Evolutionary conservation across 805 yeast genomes (phyloP).

Genomic region (Starmera pachycereana): DNA sequence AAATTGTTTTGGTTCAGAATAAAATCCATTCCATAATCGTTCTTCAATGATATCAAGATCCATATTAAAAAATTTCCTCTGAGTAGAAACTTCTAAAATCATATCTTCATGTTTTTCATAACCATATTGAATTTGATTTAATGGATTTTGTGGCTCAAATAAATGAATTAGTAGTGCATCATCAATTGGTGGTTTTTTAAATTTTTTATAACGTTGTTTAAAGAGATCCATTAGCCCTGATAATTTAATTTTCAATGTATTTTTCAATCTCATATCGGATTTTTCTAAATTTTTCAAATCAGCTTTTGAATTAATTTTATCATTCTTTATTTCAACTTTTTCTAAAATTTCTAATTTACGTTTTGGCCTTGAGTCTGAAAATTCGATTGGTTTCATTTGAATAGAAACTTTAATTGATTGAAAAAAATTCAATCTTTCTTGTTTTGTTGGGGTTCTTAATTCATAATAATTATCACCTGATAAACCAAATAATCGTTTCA

Average conservation of each 20-base stretch:
- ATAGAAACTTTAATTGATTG: slow-evolving; percentile 42
- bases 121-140: slow-evolving; percentile 25
- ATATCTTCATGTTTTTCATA: slow-evolving; percentile 52
- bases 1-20: slow-evolving; percentile 87
- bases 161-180: slow-evolving; percentile 63
- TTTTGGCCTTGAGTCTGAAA: slow-evolving; percentile 45
- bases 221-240: slow-evolving; percentile 85
- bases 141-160: slow-evolving; percentile 47
- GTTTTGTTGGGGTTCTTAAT: slow-evolving; percentile 30
- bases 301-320: slow-evolving; percentile 20
- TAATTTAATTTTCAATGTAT: slow-evolving; percentile 73
- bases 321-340: slow-evolving; percentile 26
- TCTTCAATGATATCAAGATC: slow-evolving; percentile 92
- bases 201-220: slow-evolving; percentile 78
- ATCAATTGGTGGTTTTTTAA: slow-evolving; percentile 84
- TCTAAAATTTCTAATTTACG: slow-evolving; percentile 25
- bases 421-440: slow-evolving; percentile 51
- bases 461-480: slow-evolving; percentile 37
- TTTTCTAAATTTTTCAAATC: slow-evolving; percentile 37
- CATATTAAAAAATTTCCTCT: slow-evolving; percentile 70
- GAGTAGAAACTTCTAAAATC: slow-evolving; percentile 75
- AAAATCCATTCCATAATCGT: slow-evolving; percentile 92
- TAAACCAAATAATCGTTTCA: slow-evolving; percentile 49
- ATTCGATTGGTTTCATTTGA: slow-evolving; percentile 58
- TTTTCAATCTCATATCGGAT: slow-evolving; percentile 74